Base-by-base conservation (phyloP, 345 rosid genomes). In the Aquilaria malaccensis region DNA sequence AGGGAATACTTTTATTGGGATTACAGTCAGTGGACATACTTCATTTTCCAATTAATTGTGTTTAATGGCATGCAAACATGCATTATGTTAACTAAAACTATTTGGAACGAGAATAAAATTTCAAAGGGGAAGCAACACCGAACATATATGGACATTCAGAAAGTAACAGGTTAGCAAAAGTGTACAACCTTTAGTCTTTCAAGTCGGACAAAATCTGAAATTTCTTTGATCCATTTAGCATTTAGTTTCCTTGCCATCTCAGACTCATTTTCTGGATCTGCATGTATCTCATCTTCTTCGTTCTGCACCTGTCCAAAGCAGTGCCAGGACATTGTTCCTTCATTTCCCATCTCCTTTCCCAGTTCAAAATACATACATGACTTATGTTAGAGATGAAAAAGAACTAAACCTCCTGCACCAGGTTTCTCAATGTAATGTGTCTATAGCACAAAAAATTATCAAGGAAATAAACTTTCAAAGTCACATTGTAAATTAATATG, bases 161-260 rank as follows among this genome's bases (percentile, higher is more conserved):
- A 13, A 61, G 51, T 37, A 45, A 61, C 33, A 58, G 52, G 58
- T 56, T 45, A 61, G 50, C 53, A 45, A 53, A 53, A 43, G 50
- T n/a, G 69, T 62, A 56, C 41, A 50, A 89, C 96, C 92, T 85
- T 87, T 66, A 87, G 72, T 67, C 68, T 75, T 64, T 80, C 72
- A 53, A 83, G 86, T 31, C 72, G 76, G 53, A 56, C 47, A 47
- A 74, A 60, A 62, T 56, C 58, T 45, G 69, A 59, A 58, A 68
- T 69, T 33, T 83, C 84, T 55, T 73, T 57, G 14, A 62, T 64
- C 65, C 51, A 59, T 2, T 55, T 45, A 43, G 55, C 73, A 58
- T 50, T 52, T 47, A 32, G 65, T 58, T 50, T 62, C 13, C 43
- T 33, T 22, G 33, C 55, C 50, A 52, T 70, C 67, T 71, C 70